Conservation (phyloP, 495 filamentous ascomycete species). For the Xylaria nigripes region DNA sequence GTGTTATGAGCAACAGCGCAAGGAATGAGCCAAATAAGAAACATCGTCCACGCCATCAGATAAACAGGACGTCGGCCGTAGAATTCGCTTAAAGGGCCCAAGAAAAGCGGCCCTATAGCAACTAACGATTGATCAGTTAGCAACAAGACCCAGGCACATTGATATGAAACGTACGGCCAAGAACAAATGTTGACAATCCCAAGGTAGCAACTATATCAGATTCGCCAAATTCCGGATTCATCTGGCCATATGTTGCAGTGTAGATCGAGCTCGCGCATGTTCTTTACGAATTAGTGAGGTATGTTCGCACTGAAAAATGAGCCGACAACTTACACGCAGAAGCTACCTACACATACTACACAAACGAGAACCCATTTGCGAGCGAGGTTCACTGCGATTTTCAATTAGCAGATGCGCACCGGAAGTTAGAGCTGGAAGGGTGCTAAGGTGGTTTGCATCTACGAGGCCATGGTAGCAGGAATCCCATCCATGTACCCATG, state of each 20-base stretch:
- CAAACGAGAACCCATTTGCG: conserved; percentile 72
- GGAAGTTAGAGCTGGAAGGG: not conserved
- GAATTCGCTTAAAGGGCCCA: conserved; percentile 62
- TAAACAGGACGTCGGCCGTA: conserved; percentile 86
- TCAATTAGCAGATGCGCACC: not conserved
- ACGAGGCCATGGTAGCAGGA: not conserved
- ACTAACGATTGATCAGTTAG: conserved; percentile 22
- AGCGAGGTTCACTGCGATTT: conserved; percentile 36
- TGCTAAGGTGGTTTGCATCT: not conserved
- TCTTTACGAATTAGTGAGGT: conserved; percentile 60
- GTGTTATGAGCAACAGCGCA: conserved; percentile 81
- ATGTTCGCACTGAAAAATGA: conserved; percentile 40
- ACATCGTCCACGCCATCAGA: conserved; percentile 64
- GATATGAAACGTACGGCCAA: conserved; percentile 45
- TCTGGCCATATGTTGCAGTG: conserved; percentile 74
- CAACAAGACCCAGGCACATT: not conserved
- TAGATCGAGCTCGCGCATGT: conserved; percentile 88
- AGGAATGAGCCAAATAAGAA: conserved; percentile 80
- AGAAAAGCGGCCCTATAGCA: conserved; percentile 63
- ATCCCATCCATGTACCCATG: not conserved
- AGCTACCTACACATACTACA: conserved; percentile 61
- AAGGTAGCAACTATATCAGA: conserved; percentile 66
- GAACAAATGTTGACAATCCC: conserved; percentile 71
- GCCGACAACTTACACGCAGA: conserved; percentile 67
- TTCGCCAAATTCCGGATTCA: conserved; percentile 65